phyloP scores from a whole-genome alignment of 192 early-diverging fungal genomes.

The Obelidium mucronatum region DNA sequence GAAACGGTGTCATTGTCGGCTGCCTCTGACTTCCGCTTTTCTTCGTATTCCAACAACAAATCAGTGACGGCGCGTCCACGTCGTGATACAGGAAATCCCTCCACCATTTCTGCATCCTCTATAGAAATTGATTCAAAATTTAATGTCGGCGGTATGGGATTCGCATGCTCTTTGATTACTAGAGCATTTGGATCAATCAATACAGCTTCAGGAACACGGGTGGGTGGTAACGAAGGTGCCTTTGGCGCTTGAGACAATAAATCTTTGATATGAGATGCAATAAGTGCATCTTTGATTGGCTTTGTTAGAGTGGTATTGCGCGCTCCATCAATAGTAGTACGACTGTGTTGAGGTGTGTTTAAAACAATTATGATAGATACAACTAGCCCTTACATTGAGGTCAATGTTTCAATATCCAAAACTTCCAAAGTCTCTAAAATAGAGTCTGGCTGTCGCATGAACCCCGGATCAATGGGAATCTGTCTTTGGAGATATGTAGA shows the following conservation, averaged over 20 bases:
- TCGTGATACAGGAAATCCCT: not conserved
- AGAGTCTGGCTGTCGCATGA: constrained; percentile 50
- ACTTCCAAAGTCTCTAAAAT: constrained; percentile 2
- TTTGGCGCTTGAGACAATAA: constrained; percentile 12
- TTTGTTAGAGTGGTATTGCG: not conserved
- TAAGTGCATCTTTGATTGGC: not conserved
- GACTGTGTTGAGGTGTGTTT: not conserved
- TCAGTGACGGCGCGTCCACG: constrained; percentile 2
- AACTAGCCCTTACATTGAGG: constrained; percentile 3
- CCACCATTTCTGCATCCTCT: constrained; percentile 6
- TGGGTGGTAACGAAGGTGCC: not conserved
- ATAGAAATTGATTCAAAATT: not conserved
- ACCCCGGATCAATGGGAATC: constrained; percentile 78
- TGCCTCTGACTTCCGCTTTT: not conserved
- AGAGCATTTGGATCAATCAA: constrained; percentile 10
- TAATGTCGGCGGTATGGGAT: not conserved
- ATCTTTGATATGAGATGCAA: not conserved
- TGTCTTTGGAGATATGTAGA: constrained; percentile 76
- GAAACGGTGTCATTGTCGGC: not conserved
- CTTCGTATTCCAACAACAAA: not conserved
- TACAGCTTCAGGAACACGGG: not conserved
- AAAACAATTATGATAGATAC: not conserved
- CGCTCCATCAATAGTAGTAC: not conserved
- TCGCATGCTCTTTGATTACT: constrained; percentile 4
- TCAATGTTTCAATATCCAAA: not conserved